phyloP scores from a whole-genome alignment of 139 green algal genomes.

The Mychonastes homosphaera region DNA sequence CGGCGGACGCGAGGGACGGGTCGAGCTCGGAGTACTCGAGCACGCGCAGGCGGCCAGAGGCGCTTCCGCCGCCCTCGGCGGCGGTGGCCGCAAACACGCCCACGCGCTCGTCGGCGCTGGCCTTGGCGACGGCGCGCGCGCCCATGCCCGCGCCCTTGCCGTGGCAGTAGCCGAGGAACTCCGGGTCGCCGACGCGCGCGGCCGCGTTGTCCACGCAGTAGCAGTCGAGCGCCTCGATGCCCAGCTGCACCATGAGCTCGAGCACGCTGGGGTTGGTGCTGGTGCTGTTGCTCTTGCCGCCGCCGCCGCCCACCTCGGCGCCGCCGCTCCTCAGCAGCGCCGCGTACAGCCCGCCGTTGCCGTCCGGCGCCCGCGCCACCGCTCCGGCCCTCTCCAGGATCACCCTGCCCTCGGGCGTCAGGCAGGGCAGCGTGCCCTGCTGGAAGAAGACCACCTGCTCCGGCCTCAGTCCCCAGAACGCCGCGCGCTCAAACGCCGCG shows the following conservation, averaged over 20 bases:
- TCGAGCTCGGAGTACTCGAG: slow-evolving; percentile 88
- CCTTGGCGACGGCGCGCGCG: slow-evolving; percentile 62
- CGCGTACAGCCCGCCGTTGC: slow-evolving; percentile 91
- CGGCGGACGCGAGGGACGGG: slow-evolving; percentile 41
- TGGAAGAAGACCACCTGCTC: slow-evolving; percentile 81
- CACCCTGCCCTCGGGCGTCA: slow-evolving; percentile 70
- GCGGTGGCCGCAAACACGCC: slow-evolving; percentile 34
- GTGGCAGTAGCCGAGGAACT: slow-evolving; percentile 67
- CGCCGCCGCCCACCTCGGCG: no score
- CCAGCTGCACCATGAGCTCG: slow-evolving; percentile 48
- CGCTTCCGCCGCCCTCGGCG: background rate
- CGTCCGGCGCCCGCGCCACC: slow-evolving; percentile 77
- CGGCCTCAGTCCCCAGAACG: slow-evolving; percentile 63
- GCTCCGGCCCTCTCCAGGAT: slow-evolving; percentile 51
- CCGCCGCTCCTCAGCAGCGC: slow-evolving; percentile 47
- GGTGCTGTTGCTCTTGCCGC: no score
- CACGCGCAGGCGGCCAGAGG: slow-evolving; percentile 39
- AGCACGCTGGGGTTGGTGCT: slow-evolving; percentile 38
- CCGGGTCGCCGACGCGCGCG: slow-evolving; percentile 61
- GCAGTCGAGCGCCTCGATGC: slow-evolving; percentile 75
- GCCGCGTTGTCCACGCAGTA: slow-evolving; percentile 86
- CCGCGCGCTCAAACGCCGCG: slow-evolving; percentile 47
- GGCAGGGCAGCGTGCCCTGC: slow-evolving; percentile 76
- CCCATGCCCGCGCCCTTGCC: slow-evolving; percentile 28
- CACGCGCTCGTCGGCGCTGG: slow-evolving; percentile 64